These are phyloP conservation scores for Monosporozyma servazzii DNA, from an alignment of 805 yeast species.

Conservation along the genomic window DNA sequence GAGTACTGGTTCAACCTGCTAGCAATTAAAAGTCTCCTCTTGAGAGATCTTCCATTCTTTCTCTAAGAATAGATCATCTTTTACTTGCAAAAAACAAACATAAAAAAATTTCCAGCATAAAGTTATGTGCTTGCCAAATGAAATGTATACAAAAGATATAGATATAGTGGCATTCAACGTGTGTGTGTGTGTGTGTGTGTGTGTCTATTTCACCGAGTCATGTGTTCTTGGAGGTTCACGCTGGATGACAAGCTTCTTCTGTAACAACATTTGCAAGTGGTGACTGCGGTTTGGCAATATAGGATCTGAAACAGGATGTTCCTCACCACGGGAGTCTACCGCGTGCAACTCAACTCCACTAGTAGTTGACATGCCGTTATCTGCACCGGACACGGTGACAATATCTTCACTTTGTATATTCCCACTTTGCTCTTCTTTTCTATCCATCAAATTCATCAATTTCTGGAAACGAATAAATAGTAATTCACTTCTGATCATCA, in stretches of 20 bases:
- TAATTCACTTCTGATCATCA: slow-evolving; percentile 76
- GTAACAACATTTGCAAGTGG: slow-evolving; percentile 48
- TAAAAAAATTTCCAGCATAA: background rate
- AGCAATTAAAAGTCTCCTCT: background rate
- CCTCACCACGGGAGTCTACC: background rate
- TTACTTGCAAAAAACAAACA: background rate
- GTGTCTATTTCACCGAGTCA: slow-evolving; percentile 18
- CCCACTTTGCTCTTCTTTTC: slow-evolving; percentile 25
- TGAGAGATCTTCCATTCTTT: background rate
- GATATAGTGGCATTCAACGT: background rate
- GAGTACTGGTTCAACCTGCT: background rate
- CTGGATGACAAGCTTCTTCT: slow-evolving; percentile 53
- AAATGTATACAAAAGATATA: background rate
- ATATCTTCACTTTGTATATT: background rate
- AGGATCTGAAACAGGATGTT: background rate
- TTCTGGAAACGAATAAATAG: slow-evolving; percentile 72
- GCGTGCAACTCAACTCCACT: background rate
- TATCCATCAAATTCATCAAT: slow-evolving; percentile 70
- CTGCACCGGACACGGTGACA: background rate
- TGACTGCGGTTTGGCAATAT: slow-evolving; percentile 14
- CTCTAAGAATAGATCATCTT: background rate
- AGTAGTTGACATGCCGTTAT: slow-evolving; percentile 1
- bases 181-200: background rate
- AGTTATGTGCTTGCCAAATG: background rate
- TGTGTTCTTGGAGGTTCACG: slow-evolving; percentile 37